Base-by-base conservation (phyloP, 2,329 filamentous ascomycete genomes). In the Diplocarpon rosae region DNA sequence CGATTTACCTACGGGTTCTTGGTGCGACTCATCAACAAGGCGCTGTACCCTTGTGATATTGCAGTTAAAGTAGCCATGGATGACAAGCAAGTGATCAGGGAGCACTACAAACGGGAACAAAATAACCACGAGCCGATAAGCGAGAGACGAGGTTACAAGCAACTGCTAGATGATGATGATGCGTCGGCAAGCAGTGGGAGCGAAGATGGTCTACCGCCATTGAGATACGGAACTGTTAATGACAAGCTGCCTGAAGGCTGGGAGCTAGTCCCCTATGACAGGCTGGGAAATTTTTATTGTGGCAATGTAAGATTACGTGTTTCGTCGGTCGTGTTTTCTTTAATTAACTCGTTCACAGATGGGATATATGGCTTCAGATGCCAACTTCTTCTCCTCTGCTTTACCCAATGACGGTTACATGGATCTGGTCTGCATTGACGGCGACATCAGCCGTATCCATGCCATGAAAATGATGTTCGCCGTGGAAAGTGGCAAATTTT, bases 241-340 rank as follows among this genome's bases (percentile, higher is more conserved):
- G 86, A 93, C 54, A 71, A 81, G 13, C 62, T 96, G 0, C 89
- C 88, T 0, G 67, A 75, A 1, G 82, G 76, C 37, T 98, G 92
- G 88, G 72, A 83, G 49, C 66, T 83, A 15, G 66, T 83, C 2
- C 76, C 83, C 0, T 75, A 83, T 51, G 78, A 92, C 50, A 85
- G 82, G 27, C 69, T 98, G 44, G 88, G 88, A 37, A 95, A 86
- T 58, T 94, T 98, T 62, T 96, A 93, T 65, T 85, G 82, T 28
- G 92, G 92, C 50, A 98, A 95, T 62, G 79, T 81, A 60, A 67
- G 76, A 20, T 5, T 24, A 3, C 4, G 8, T 20, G 7, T 17
- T 24, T 12, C 13, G 13, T 11, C 9, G 6, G 15, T 11, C 15
- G 34, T 14, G 7, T 27, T 24, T 16, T 39, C 2, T 28, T 5